Evolutionary conservation across 768 basidiomycete species (phyloP).

Genomic region (Termitomyces sp.): DNA sequence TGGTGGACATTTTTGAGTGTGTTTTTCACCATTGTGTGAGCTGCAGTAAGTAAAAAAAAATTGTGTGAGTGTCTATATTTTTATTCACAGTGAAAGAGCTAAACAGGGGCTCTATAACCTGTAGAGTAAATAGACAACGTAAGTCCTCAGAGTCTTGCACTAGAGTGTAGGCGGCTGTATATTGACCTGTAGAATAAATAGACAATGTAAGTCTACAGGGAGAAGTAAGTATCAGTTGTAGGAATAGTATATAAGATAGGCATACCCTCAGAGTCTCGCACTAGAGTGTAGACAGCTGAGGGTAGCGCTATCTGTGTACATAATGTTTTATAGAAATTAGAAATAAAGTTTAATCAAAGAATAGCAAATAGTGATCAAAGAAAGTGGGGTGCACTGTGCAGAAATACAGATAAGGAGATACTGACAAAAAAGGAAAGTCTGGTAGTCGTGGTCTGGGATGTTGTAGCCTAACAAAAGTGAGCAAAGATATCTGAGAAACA

Average conservation of each 20-base stretch:
- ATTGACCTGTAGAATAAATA: neutral
- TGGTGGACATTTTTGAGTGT: neutral
- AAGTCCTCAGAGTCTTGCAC: neutral
- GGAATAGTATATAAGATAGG: neutral
- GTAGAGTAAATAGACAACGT: neutral
- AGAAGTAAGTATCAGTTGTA: neutral
- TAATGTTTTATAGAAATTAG: neutral
- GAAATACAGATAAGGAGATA: neutral
- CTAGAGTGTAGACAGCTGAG: neutral
- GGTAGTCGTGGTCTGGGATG: no score
- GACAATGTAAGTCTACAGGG: neutral
- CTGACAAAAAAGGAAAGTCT: neutral
- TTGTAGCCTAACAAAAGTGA: no score
- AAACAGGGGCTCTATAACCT: neutral
- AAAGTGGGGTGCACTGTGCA: neutral
- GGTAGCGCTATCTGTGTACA: neutral
- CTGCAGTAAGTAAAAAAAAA: neutral
- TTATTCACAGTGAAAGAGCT: neutral
- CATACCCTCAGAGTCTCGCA: neutral
- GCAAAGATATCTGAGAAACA: no score
- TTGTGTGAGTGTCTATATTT: neutral
- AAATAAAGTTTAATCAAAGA: neutral
- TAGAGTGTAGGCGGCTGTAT: neutral
- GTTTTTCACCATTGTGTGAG: neutral
- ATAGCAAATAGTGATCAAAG: neutral